A percentile compares a stretch with the other conserved stretches of the same genome.
These are phyloP conservation scores for Veloporphyrellus conicus DNA, from an alignment of 1,284 basidiomycete species.

Conservation along the genomic window DNA sequence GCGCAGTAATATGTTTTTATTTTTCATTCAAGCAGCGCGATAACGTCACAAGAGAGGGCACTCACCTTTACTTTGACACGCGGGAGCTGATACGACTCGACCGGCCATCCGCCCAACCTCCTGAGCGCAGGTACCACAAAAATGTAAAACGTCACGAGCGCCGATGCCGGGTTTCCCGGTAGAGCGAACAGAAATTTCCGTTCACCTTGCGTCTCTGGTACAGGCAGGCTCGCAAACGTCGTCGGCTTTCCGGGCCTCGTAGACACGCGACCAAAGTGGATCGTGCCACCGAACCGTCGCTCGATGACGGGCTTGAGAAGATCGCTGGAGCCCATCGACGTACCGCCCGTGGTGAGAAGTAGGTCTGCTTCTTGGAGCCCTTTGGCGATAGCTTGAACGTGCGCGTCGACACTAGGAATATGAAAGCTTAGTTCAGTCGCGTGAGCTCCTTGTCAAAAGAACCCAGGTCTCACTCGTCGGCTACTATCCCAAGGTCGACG, in stretches of 20 bases:
- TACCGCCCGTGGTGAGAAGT: constrained; percentile 81
- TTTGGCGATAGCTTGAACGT: constrained; percentile 52
- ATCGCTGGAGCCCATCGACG: constrained; percentile 86
- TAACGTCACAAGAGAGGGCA: background rate
- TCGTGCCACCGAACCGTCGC: constrained; percentile 63
- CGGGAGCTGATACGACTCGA: constrained; percentile 55
- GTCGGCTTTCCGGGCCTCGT: constrained; percentile 80
- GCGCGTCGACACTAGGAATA: constrained; percentile 52
- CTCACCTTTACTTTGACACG: constrained; percentile 61
- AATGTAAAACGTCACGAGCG: constrained; percentile 82
- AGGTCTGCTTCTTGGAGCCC: constrained; percentile 69
- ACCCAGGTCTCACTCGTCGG: constrained; percentile 51
- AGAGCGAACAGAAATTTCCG: constrained; percentile 73
- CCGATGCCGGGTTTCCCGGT: constrained; percentile 85
- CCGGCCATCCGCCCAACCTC: constrained; percentile 64
- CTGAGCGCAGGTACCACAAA: constrained; percentile 81
- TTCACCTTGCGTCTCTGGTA: constrained; percentile 23
- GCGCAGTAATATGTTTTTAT: background rate
- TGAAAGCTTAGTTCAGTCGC: constrained; percentile 1
- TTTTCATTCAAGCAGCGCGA: background rate
- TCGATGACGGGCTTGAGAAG: constrained; percentile 86
- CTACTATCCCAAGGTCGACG: constrained; percentile 75
- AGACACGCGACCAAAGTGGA: constrained; percentile 76
- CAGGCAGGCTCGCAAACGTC: constrained; percentile 76
- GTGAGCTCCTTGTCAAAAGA: background rate